Evolutionary conservation across 352 stramenopile species (phyloP), one percentile per base, ranked within the genome.

Genomic region (Globisporangium canariense): DNA sequence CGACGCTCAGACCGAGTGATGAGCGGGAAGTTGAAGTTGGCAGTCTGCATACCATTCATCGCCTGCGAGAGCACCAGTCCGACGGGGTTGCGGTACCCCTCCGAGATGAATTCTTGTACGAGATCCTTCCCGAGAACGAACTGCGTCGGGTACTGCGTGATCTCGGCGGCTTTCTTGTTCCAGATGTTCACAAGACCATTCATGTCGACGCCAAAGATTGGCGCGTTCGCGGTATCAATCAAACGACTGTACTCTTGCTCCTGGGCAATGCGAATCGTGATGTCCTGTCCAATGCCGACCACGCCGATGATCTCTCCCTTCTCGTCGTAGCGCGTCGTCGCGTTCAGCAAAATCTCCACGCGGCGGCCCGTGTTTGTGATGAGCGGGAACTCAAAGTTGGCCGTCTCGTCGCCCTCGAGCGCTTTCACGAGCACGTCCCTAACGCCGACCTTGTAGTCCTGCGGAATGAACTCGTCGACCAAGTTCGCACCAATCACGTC

Each of bases 401-500:
- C 86, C 0, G 85, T 92, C 41, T 83, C 83, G 22, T 81, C 62
- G 9, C 83, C 87, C 38, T 81, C 70, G 36, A 83, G 75, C 0
- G 84, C 84, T 58, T 89, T 85, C 7, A 70, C 76, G 43, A 96
- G 75, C 4, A 94, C 84, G 54, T 81, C 67, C 4, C 73, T 75
- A 11, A 96, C 84, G 5, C 72, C 73, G 7, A 65, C 65, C 13
- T 85, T 78, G 59, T 89, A 89, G 46, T 96, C 77, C 5, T 80
- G 65, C 0, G 81, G 81, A 66, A 98, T 97, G 65, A 98, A 97
- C 36, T 88, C 79, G n/a, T 97, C 77, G 11, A 98, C 88, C 5
- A 98, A 67, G 7, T 87, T 84, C 9, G 79, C 74, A 22, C 88
- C 92, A 51, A 97, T 82, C 14, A 94, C 93, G 65, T 98, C 93